Conservation (phyloP, 2,329 filamentous ascomycete genomes). For the Colletotrichum lini region DNA sequence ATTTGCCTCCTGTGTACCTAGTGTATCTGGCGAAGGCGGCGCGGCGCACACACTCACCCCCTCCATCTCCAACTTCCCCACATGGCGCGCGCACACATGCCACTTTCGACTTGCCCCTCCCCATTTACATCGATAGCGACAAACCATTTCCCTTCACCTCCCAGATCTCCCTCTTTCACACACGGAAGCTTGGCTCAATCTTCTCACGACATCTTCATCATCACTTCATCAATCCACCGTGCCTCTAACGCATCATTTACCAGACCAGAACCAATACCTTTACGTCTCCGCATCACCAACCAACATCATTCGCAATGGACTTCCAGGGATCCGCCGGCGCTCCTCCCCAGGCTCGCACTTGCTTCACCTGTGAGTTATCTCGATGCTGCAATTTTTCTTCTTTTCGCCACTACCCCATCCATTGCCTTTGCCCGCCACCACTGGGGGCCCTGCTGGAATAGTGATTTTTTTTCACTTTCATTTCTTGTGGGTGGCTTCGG, state of each 20-base stretch:
- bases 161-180: conserved; percentile 20
- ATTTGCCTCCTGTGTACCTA: conserved; percentile 6
- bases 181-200: conserved; percentile 34
- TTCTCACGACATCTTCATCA: conserved; percentile 13
- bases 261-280: conserved; percentile 20
- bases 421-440: not conserved
- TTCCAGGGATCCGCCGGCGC: conserved; percentile 46
- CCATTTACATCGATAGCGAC: conserved; percentile 30
- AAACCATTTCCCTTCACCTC: conserved; percentile 15
- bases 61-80: conserved; percentile 42
- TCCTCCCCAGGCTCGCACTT: conserved; percentile 54
- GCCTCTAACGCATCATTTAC: conserved; percentile 20
- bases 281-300: conserved; percentile 22
- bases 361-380: conserved; percentile 65
- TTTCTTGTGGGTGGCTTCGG: conserved; percentile 34
- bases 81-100: conserved; percentile 42
- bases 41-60: conserved; percentile 24
- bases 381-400: conserved; percentile 19
- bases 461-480: not conserved
- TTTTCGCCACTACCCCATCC: conserved; percentile 2
- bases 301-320: conserved; percentile 51
- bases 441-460: not conserved
- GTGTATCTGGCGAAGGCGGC: conserved; percentile 19
- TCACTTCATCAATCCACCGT: not conserved
- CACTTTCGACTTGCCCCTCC: conserved; percentile 45